Evolutionary conservation across 371 early-diverging fungal genomes (phyloP).

Genomic region (Mucor racemosus): DNA sequence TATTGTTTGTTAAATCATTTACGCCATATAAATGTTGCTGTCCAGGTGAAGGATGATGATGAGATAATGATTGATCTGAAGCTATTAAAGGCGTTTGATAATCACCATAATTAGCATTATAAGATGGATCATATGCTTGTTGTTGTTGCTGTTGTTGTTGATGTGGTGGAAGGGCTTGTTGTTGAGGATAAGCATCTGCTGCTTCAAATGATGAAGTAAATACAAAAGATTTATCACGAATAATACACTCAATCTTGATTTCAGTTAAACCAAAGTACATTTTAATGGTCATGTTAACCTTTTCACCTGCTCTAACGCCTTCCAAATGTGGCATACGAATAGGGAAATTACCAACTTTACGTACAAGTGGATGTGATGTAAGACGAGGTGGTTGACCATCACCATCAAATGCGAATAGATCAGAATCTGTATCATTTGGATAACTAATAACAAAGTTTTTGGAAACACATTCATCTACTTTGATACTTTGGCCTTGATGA

Average conservation of each 20-base stretch:
- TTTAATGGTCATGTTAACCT: constrained; percentile 56
- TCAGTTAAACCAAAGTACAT: constrained; percentile 61
- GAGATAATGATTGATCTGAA: background rate
- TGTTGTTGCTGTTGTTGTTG: background rate
- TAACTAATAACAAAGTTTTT: constrained; percentile 68
- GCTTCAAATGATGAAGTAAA: constrained; percentile 54
- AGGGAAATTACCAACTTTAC: constrained; percentile 55
- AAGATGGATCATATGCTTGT: background rate
- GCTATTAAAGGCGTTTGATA: constrained; percentile 15
- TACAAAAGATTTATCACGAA: constrained; percentile 48
- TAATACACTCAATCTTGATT: constrained; percentile 55
- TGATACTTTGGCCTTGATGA: constrained; percentile 64
- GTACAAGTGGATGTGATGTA: constrained; percentile 46
- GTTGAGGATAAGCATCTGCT: constrained; percentile 13
- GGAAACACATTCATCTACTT: constrained; percentile 64
- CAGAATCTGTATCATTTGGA: constrained; percentile 57
- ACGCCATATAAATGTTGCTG: constrained; percentile 15
- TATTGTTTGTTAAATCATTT: constrained; percentile 22
- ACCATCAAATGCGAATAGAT: constrained; percentile 56
- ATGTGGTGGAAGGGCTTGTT: background rate
- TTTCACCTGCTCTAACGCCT: constrained; percentile 46
- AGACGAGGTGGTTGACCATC: constrained; percentile 52
- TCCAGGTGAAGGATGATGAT: background rate
- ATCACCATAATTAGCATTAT: background rate
- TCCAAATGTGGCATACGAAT: constrained; percentile 56